Conservation (phyloP, 495 filamentous ascomycete genomes). For the Aspergillus affinis region DNA sequence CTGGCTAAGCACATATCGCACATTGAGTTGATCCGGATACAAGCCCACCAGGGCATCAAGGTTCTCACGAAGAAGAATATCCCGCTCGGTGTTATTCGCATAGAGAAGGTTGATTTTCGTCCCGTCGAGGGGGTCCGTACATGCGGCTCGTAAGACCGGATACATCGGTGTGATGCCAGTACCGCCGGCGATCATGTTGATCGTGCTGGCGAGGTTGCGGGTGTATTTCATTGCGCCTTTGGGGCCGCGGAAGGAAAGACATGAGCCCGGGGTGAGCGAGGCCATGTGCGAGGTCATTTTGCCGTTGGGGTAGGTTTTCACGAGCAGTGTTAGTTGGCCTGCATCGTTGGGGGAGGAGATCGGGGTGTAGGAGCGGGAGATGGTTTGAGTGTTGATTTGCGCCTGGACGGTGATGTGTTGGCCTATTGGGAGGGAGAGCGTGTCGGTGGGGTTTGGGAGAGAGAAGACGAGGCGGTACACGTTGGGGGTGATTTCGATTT, state of each 20-base stretch:
- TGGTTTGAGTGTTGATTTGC: constrained; percentile 35
- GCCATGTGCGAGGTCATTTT: constrained; percentile 40
- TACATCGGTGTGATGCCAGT: constrained; percentile 61
- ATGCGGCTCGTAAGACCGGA: constrained; percentile 52
- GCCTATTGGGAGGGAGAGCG: constrained; percentile 45
- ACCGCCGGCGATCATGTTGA: constrained; percentile 54
- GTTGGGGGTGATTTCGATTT: constrained; percentile 34
- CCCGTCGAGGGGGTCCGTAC: constrained; percentile 45
- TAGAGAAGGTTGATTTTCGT: constrained; percentile 50
- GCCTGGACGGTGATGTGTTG: constrained; percentile 45
- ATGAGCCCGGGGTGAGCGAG: constrained; percentile 37
- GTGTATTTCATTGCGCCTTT: constrained; percentile 49
- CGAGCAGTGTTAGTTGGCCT: constrained; percentile 39
- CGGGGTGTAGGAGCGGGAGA: constrained; percentile 46
- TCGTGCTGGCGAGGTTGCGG: constrained; percentile 27
- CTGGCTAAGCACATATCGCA: constrained; percentile 43
- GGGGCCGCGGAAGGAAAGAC: constrained; percentile 48
- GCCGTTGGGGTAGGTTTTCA: constrained; percentile 43
- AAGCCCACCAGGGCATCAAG: constrained; percentile 45
- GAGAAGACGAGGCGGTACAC: constrained; percentile 42
- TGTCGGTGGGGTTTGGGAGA: constrained; percentile 32
- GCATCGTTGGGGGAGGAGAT: constrained; percentile 42
- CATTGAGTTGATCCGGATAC: constrained; percentile 39
- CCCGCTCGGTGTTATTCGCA: constrained; percentile 38
- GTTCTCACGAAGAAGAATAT: constrained; percentile 42